A percentile compares a stretch with the other conserved stretches of the same genome.
Evolutionary conservation across 352 stramenopile species (phyloP).

Genomic region (Phytophthora kernoviae): DNA sequence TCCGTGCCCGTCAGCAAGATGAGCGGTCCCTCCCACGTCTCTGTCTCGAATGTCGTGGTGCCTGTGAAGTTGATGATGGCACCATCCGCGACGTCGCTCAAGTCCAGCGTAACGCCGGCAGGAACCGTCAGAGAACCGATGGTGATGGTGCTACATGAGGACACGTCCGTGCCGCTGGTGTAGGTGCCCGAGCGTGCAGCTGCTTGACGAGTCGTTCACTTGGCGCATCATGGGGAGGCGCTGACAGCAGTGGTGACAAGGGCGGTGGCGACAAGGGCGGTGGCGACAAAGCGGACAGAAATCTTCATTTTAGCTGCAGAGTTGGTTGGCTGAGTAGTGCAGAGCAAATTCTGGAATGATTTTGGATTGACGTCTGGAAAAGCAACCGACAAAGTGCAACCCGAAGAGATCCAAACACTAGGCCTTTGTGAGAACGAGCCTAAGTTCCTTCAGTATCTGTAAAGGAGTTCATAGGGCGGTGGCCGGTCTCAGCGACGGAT

Average conservation of each 20-base stretch:
- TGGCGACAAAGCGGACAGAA: neutral
- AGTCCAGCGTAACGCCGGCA: slow-evolving; percentile 28
- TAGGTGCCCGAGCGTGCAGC: slow-evolving; percentile 36
- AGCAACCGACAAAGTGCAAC: too few relatives aligned
- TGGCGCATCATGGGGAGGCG: slow-evolving; percentile 26
- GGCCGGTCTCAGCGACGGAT: too few relatives aligned
- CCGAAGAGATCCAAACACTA: too few relatives aligned
- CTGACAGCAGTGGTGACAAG: slow-evolving; percentile 8
- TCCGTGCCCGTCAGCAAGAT: slow-evolving; percentile 32
- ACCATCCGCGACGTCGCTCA: slow-evolving; percentile 24
- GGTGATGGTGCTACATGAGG: slow-evolving; percentile 23
- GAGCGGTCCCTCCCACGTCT: slow-evolving; percentile 25
- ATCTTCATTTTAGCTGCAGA: slow-evolving; percentile 23
- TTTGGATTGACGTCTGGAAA: neutral
- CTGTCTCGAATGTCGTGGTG: slow-evolving; percentile 31
- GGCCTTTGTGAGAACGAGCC: too few relatives aligned
- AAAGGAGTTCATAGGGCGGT: too few relatives aligned
- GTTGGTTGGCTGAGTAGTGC: slow-evolving; percentile 8
- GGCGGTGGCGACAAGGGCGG: slow-evolving; percentile 7
- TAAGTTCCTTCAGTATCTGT: too few relatives aligned
- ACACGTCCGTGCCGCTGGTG: slow-evolving; percentile 18
- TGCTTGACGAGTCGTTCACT: slow-evolving; percentile 7
- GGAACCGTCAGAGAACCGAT: slow-evolving; percentile 19
- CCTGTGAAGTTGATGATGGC: slow-evolving; percentile 34
- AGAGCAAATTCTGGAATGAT: slow-evolving; percentile 27